Percentiles rank a stretch among this genome's conserved stretches.
These are phyloP conservation scores for Gastrodia elata DNA, from an alignment of 106 monocot species.

Conservation along the genomic window DNA sequence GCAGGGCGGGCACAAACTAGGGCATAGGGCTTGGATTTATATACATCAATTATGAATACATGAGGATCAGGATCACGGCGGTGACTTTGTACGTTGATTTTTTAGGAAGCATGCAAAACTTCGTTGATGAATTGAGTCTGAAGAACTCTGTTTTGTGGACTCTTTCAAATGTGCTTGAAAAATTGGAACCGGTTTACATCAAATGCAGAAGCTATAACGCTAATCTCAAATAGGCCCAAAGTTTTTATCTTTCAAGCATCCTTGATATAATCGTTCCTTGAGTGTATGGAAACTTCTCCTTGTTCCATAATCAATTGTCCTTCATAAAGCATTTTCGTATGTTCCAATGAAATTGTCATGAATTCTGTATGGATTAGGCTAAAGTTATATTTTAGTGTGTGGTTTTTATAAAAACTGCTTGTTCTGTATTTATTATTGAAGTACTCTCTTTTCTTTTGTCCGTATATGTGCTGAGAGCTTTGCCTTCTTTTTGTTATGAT, in stretches of 20 bases:
- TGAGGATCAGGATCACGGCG: no score
- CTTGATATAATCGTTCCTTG: neutral
- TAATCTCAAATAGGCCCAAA: no score
- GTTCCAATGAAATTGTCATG: neutral
- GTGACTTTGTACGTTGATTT: no score
- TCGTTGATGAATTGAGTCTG: no score
- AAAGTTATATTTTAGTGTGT: neutral
- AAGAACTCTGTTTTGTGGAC: no score
- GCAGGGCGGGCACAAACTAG: no score
- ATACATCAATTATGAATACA: no score
- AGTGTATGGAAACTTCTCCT: neutral
- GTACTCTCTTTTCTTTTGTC: neutral
- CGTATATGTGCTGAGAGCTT: neutral
- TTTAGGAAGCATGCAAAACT: no score
- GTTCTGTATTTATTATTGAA: neutral
- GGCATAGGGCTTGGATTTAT: no score
- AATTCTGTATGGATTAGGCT: neutral
- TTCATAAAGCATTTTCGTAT: neutral
- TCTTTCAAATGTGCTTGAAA: no score
- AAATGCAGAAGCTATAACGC: no score
- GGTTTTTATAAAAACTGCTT: neutral
- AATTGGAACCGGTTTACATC: no score
- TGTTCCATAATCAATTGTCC: neutral
- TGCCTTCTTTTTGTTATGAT: neutral
- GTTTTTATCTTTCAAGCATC: neutral